Base-by-base conservation (phyloP, 495 filamentous ascomycete genomes). In the Pyrenula massariospora region DNA sequence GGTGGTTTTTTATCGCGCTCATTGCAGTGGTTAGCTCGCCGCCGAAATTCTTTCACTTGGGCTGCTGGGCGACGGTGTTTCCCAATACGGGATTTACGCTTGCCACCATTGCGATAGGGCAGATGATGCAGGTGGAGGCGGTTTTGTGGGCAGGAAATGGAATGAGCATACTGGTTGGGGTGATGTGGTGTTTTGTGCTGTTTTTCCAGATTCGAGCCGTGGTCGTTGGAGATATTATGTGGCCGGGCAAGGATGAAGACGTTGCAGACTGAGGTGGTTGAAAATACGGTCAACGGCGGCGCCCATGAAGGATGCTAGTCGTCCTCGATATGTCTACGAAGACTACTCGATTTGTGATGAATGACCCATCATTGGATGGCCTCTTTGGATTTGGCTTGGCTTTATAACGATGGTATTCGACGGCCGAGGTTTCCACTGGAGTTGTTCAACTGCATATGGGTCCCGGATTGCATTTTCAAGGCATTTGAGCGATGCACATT, bases 1-100 rank as follows among this genome's bases (percentile, higher is more conserved):
- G 88, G 31, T 89, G 85, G 85, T 88, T 88, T 71, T 88, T 88
- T 64, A 72, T 84, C 3, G 80, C 83, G 0, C 59, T 75, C 10
- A 66, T 83, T 21, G 79, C 78, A 0, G 76, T 79, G 10, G 59
- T 85, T 21, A 71, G 76, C 2, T 70, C 76, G 50, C 74, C 73
- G 20, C 72, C 83, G n/a, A 74, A 62, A 3, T 59, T 62, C 2
- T 77, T 76, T 63, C 70, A 77, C 53, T 68, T 76, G 19, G 70
- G 58, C 54, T 77, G 74, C 73, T 77, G 72, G 73, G 72, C 69
- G n/a, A 73, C 77, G 64, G 72, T 77, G 10, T 78, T 77, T 59
- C 73, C 73, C 10, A 76, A 76, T 54, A 73, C 67, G 0, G 75
- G 75, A 0, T 78, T 74, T 48, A 74, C 70, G 0, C 60, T 78